These are phyloP conservation scores for Trichoderma afroharzianum DNA, from an alignment of 2,329 filamentous ascomycete genomes.

Conservation along the genomic window DNA sequence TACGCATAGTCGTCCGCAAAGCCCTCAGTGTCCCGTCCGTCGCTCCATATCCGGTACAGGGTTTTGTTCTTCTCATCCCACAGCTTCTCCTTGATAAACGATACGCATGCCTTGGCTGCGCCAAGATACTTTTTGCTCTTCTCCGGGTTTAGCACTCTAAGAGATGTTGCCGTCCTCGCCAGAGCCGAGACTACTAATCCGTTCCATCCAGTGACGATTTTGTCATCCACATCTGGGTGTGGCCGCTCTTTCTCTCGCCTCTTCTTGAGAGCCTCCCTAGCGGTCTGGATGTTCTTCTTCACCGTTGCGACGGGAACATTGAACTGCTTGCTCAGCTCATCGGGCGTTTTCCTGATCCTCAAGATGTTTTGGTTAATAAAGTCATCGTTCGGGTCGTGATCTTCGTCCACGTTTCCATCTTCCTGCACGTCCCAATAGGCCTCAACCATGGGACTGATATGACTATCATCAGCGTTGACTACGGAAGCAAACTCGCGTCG, in stretches of 20 bases:
- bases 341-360: constrained; percentile 63
- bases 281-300: constrained; percentile 60
- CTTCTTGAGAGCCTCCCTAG: constrained; percentile 63
- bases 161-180: constrained; percentile 66
- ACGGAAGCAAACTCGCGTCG: constrained; percentile 78
- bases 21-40: constrained; percentile 60
- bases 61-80: constrained; percentile 62
- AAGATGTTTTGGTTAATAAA: constrained; percentile 93
- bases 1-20: constrained; percentile 97
- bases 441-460: constrained; percentile 70
- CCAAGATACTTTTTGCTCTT: constrained; percentile 58
- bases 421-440: constrained; percentile 80
- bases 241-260: constrained; percentile 72
- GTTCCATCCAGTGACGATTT: constrained; percentile 84
- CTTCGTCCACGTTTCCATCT: constrained; percentile 79
- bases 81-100: constrained; percentile 69
- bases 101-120: constrained; percentile 64
- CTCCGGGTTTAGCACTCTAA: constrained; percentile 57
- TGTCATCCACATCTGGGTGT: constrained; percentile 77
- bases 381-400: constrained; percentile 86
- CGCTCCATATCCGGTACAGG: constrained; percentile 71
- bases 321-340: constrained; percentile 71
- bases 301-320: constrained; percentile 68
- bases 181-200: constrained; percentile 81
- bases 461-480: constrained; percentile 46